Evolutionary conservation across 1,284 basidiomycete genomes (phyloP), one percentile per base, ranked within the genome.

Genomic region (Volvariella volvacea): DNA sequence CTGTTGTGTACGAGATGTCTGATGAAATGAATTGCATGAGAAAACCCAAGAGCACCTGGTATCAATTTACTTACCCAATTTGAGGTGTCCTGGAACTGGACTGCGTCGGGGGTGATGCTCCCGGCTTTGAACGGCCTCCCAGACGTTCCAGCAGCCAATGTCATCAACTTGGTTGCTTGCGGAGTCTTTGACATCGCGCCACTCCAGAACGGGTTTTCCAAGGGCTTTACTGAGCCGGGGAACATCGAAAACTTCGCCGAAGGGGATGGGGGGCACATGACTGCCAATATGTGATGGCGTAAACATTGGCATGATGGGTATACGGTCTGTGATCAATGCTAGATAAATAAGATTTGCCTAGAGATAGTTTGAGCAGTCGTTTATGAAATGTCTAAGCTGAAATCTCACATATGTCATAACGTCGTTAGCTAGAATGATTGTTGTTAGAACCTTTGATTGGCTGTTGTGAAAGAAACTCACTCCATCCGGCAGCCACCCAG

Each of bases 401-500:
- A 15, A 17, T 43, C 72, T 50, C 41, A 76, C 76, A 50, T 76
- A 81, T 48, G 78, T 76, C 70, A 83, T 79, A 15, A 84, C 78
- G 62, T 83, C 80, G 66, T 83, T 83, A 2, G 79, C 80, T 83
- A 52, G 43, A 46, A 17, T 50, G 39, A 49, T 50, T 30, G 32
- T 32, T 8, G 36, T 38, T 34, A 42, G 22, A 30, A 6, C 9
- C 22, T 17, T 12, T 6, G 9, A 2, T 3, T 20, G 33, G 38
- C 21, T 44, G 4, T 28, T 31, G 40, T 22, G 43, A 28, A 30
- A 42, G 6, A 15, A 16, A 67, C 66, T 47, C 55, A 83, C 80
- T 84, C 82, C 82, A 86, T 38, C 83, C 83, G 21, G 80, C 80
- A 36, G 76, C 75, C 38, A 77, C 66, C 78, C 79, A 86, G 9